Conservation (phyloP, 768 basidiomycete species). For the Agaricus sinodeliciosus region DNA sequence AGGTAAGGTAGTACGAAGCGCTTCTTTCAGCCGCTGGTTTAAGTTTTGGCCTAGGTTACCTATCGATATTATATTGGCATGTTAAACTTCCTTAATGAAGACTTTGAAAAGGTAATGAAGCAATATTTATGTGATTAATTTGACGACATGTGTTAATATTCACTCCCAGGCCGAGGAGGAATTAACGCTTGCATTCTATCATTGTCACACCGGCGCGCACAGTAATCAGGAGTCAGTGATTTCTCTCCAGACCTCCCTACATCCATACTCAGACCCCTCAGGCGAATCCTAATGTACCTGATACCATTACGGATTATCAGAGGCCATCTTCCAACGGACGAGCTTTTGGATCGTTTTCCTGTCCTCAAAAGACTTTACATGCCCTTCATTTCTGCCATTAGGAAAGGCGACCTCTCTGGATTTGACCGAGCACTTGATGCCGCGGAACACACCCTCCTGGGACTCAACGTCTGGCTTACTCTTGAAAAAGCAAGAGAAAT, state of each 20-base stretch:
- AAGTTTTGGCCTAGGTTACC: slow-evolving; percentile 56
- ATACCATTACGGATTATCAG: slow-evolving; percentile 84
- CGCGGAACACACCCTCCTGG: slow-evolving; percentile 70
- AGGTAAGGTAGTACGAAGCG: slow-evolving; percentile 37
- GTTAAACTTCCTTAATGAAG: slow-evolving; percentile 89
- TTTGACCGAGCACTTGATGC: slow-evolving; percentile 76
- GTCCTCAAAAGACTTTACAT: slow-evolving; percentile 63
- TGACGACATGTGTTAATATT: slow-evolving; percentile 1
- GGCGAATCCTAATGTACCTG: slow-evolving; percentile 86
- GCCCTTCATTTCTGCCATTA: slow-evolving; percentile 79
- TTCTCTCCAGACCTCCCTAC: background rate
- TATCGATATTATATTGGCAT: slow-evolving; percentile 94
- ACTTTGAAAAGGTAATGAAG: slow-evolving; percentile 64
- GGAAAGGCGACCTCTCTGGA: slow-evolving; percentile 64
- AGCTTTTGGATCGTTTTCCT: slow-evolving; percentile 68
- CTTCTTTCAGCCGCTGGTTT: slow-evolving; percentile 10
- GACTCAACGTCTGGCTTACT: slow-evolving; percentile 80
- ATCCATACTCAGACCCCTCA: slow-evolving; percentile 22
- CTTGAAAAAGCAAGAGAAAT: slow-evolving; percentile 86
- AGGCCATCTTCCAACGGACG: slow-evolving; percentile 76
- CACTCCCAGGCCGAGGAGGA: slow-evolving; percentile 69
- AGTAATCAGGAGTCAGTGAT: slow-evolving; percentile 77
- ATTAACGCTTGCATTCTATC: slow-evolving; percentile 79
- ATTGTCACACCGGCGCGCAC: slow-evolving; percentile 64
- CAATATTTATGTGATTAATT: background rate